Evolutionary conservation across 2,329 filamentous ascomycete species (phyloP).

Genomic region (Trichophyton benhamiae): DNA sequence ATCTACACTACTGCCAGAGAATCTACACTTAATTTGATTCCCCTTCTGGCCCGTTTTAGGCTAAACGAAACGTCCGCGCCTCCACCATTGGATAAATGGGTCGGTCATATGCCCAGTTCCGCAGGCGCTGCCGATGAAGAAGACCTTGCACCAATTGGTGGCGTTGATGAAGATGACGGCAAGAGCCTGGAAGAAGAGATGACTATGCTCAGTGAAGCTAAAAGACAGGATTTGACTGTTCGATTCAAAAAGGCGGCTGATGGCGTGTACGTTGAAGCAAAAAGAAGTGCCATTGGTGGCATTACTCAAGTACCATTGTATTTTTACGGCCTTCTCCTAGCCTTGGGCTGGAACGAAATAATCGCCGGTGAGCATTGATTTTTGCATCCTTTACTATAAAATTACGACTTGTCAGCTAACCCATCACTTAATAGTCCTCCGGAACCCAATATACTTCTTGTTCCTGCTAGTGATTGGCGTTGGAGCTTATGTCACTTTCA

Average conservation of each 20-base stretch:
- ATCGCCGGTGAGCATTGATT: conserved; percentile 58
- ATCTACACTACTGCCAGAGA: conserved; percentile 86
- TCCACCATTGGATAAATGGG: conserved; percentile 73
- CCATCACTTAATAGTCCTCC: conserved; percentile 52
- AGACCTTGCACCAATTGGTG: conserved; percentile 76
- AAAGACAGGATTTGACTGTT: conserved; percentile 80
- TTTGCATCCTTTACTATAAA: background rate
- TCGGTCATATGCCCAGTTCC: conserved; percentile 63
- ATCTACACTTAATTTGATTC: conserved; percentile 81
- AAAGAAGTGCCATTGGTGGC: conserved; percentile 88
- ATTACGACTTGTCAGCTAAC: conserved; percentile 1
- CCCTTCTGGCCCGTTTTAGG: conserved; percentile 73
- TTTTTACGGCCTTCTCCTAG: conserved; percentile 80
- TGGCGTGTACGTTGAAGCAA: conserved; percentile 94
- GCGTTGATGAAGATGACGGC: conserved; percentile 86
- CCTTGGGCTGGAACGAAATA: conserved; percentile 98
- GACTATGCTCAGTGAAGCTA: conserved; percentile 80
- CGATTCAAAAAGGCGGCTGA: conserved; percentile 98
- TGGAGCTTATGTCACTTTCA: conserved; percentile 80
- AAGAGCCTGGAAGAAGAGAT: conserved; percentile 94
- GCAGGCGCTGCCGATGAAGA: conserved; percentile 78
- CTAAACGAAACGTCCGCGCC: conserved; percentile 60
- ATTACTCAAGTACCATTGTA: conserved; percentile 89
- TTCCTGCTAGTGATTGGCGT: conserved; percentile 65
- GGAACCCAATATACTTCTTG: conserved; percentile 87